Base-by-base conservation (phyloP, 208 protist genomes). In the Trypanosoma theileri region DNA sequence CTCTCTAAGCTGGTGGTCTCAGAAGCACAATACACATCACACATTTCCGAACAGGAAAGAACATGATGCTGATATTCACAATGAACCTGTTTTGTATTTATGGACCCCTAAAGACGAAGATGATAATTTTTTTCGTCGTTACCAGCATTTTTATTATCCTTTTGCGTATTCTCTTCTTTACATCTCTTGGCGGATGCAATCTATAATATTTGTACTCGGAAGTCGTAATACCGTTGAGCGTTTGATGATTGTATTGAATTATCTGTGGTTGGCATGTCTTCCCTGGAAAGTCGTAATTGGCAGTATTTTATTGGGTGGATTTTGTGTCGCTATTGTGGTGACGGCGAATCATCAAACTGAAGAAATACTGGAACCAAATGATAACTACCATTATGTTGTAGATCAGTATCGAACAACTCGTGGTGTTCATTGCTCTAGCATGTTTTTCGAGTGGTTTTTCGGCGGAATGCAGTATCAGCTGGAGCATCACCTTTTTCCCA, bases 11-110 rank as follows among this genome's bases (percentile, higher is more conserved):
- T 91, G 86, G 84, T 92, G 89, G 86, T 85, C 83, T 42, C 66
- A 89, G 66, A 94, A 92, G 71, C 89, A 92, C 80, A 88, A 92
- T 71, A 77, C 61, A n/a, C 89, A 94, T 82, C 89, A 94, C 77
- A 52, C 83, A 21, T 91, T 90, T 69, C 79, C 88, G 7, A 92
- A 94, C 71, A 73, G 84, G 40, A 86, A 89, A 77, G 50, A 71
- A 57, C 59, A 84, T 65, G 88, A 94, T 73, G 59, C 78, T 4
- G 89, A 94, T 71, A 88, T 94, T 60, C 85, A 91, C 72, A 91
- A 91, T 71, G 85, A 91, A 73, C 83, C 84, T 11, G 59, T 88
- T 19, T 58, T 91, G 19, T 91, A 86, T 63, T 71, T 94, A 8
- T 91, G 85, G 84, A 55, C 81, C 8, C 84, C 86, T 4, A 72